Conservation (phyloP, 176 grass and related monocot genomes). For the Tillandsia leiboldiana region DNA sequence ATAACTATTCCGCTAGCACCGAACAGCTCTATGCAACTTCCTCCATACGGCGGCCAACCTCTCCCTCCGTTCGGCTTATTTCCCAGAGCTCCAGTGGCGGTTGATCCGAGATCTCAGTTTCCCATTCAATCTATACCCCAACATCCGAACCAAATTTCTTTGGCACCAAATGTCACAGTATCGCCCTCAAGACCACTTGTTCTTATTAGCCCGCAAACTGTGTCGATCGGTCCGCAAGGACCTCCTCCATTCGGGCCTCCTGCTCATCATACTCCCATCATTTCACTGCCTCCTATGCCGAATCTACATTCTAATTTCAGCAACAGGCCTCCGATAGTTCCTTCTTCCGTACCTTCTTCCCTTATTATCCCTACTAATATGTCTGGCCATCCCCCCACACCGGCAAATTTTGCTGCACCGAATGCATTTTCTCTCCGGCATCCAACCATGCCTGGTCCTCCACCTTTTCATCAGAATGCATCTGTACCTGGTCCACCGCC, state of each 20-base stretch:
- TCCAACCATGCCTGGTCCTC: constrained; percentile 4
- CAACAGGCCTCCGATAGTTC: constrained; percentile 8
- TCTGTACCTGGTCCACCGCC: constrained; percentile 6
- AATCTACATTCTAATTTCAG: too few relatives aligned
- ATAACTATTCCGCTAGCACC: constrained; percentile 20
- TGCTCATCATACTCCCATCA: constrained; percentile 28
- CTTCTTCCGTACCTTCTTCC: constrained; percentile 15
- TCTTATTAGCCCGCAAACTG: constrained; percentile 17
- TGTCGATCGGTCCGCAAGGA: constrained; percentile 9
- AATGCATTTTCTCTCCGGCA: constrained; percentile 29
- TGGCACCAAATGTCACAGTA: not conserved
- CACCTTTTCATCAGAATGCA: constrained; percentile 12
- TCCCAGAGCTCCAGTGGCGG: constrained; percentile 27
- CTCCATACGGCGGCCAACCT: constrained; percentile 36
- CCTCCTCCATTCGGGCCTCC: constrained; percentile 17
- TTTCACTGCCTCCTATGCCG: constrained; percentile 21
- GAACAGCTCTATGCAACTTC: constrained; percentile 36
- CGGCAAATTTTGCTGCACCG: constrained; percentile 27
- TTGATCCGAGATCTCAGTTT: constrained; percentile 29
- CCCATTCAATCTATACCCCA: constrained; percentile 32
- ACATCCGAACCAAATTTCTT: constrained; percentile 7
- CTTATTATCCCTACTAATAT: constrained; percentile 30
- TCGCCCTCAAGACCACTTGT: constrained; percentile 9
- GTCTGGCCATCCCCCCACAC: constrained; percentile 16
- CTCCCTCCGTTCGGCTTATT: constrained; percentile 33